Evolutionary conservation across 1,284 basidiomycete genomes (phyloP).

Genomic region (Erythrobasidium hasegawianum): DNA sequence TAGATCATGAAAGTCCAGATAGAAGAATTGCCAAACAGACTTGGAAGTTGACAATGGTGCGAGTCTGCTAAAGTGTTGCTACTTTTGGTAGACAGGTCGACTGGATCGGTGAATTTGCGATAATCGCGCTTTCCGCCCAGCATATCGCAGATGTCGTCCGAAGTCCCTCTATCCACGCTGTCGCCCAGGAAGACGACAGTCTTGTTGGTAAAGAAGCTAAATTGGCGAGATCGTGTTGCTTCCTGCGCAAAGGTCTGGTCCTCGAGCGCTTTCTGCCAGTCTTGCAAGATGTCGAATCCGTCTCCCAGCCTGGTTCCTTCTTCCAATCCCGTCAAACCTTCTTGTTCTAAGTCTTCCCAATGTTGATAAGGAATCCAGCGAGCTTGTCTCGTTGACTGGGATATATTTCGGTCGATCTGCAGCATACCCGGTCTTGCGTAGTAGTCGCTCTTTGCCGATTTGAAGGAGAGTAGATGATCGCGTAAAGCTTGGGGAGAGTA

Average conservation of each 20-base stretch:
- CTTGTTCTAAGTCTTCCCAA: background rate
- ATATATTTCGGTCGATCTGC: slow-evolving; percentile 21
- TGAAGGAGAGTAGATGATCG: too few relatives aligned
- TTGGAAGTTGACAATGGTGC: slow-evolving; percentile 15
- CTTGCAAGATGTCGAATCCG: slow-evolving; percentile 24
- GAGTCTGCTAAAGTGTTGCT: slow-evolving; percentile 11
- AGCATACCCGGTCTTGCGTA: slow-evolving; percentile 13
- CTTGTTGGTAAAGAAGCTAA: slow-evolving; percentile 30
- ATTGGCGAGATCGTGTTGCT: background rate
- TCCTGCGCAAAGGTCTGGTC: background rate
- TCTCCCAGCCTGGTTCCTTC: slow-evolving; percentile 12
- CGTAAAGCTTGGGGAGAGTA: too few relatives aligned
- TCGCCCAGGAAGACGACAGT: slow-evolving; percentile 33
- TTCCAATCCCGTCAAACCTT: slow-evolving; percentile 21
- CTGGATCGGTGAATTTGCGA: slow-evolving; percentile 6
- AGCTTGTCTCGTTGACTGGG: slow-evolving; percentile 9
- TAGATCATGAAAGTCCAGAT: slow-evolving; percentile 31
- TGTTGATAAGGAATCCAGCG: slow-evolving; percentile 20
- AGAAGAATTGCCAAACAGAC: background rate
- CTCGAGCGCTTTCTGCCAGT: slow-evolving; percentile 10
- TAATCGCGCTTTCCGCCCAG: slow-evolving; percentile 3
- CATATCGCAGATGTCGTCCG: slow-evolving; percentile 15
- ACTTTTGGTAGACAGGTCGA: background rate
- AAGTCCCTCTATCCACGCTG: slow-evolving; percentile 19
- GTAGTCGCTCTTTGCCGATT: background rate